These are phyloP conservation scores for Musa troglodytarum DNA, from an alignment of 176 grass and related monocot species.

Conservation along the genomic window DNA sequence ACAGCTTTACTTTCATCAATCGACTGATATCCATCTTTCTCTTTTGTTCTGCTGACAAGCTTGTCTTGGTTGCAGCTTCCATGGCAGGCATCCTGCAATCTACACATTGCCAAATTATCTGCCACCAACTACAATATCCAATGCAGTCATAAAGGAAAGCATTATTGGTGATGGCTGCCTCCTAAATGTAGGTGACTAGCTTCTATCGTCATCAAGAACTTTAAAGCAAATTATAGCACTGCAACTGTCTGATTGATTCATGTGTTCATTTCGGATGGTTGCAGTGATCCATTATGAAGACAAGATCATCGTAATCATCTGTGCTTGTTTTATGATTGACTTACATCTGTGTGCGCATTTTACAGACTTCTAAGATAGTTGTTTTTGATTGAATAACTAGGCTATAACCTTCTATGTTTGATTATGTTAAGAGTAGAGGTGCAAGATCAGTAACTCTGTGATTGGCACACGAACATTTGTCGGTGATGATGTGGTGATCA, in stretches of 20 bases:
- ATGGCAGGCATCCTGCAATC: conserved; percentile 7
- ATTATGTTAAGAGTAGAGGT: conserved; percentile 22
- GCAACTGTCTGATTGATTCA: too few relatives aligned
- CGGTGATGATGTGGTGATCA: conserved; percentile 1
- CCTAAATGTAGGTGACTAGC: conserved; percentile 15
- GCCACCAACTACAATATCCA: conserved; percentile 2
- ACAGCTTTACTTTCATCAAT: conserved; percentile 6
- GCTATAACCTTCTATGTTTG: neutral
- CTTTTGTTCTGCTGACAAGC: neutral
- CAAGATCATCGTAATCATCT: neutral
- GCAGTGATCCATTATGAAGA: neutral
- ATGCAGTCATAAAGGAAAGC: conserved; percentile 4
- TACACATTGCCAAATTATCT: conserved; percentile 10
- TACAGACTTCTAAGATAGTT: neutral
- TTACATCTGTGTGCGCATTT: neutral
- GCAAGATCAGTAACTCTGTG: conserved; percentile 19
- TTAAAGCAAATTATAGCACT: neutral
- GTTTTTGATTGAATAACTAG: neutral
- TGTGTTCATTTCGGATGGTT: neutral
- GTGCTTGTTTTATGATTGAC: neutral
- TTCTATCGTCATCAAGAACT: neutral
- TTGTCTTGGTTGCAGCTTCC: conserved; percentile 8
- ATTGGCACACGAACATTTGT: conserved; percentile 6
- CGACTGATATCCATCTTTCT: neutral
- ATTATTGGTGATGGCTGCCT: conserved; percentile 24